Evolutionary conservation across 2,329 filamentous ascomycete species (phyloP).

Genomic region (Meredithiella fracta): DNA sequence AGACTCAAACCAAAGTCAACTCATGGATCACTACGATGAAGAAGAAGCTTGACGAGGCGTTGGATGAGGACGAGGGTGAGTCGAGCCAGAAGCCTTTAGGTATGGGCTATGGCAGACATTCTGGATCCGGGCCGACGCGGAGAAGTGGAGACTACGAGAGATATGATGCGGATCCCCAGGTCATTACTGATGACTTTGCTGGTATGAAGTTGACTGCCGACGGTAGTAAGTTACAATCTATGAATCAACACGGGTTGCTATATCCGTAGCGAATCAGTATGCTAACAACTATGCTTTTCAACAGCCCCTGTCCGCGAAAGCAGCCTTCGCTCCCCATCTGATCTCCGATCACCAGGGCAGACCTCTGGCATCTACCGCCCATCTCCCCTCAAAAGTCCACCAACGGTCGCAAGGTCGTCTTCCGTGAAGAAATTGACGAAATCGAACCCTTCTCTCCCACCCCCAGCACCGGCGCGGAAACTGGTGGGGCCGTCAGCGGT

Average conservation of each 20-base stretch:
- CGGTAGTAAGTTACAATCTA: constrained; percentile 34
- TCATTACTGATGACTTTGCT: constrained; percentile 78
- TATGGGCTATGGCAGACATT: constrained; percentile 28
- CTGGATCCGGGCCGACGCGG: constrained; percentile 40
- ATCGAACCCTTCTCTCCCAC: constrained; percentile 33
- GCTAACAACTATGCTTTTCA: constrained; percentile 16
- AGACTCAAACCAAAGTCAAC: constrained; percentile 88
- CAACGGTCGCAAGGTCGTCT: constrained; percentile 38
- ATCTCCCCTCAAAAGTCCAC: constrained; percentile 35
- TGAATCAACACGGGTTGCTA: no score
- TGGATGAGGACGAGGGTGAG: constrained; percentile 40
- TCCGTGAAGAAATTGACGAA: constrained; percentile 54
- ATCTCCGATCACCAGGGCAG: background rate
- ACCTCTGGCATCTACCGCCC: constrained; percentile 73
- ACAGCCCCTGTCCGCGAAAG: constrained; percentile 37
- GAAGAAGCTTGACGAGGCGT: constrained; percentile 85
- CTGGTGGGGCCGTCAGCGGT: background rate
- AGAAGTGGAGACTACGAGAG: constrained; percentile 77
- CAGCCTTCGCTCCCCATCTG: constrained; percentile 25
- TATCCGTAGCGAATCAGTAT: no score
- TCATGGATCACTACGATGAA: constrained; percentile 80
- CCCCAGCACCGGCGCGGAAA: background rate
- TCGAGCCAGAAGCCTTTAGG: constrained; percentile 6
- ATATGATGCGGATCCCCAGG: constrained; percentile 86
- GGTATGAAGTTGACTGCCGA: constrained; percentile 47